Percentiles rank a stretch among this genome's conserved stretches.
These are phyloP conservation scores for Boletellus ananas DNA, from an alignment of 768 basidiomycete genomes.

Conservation along the genomic window DNA sequence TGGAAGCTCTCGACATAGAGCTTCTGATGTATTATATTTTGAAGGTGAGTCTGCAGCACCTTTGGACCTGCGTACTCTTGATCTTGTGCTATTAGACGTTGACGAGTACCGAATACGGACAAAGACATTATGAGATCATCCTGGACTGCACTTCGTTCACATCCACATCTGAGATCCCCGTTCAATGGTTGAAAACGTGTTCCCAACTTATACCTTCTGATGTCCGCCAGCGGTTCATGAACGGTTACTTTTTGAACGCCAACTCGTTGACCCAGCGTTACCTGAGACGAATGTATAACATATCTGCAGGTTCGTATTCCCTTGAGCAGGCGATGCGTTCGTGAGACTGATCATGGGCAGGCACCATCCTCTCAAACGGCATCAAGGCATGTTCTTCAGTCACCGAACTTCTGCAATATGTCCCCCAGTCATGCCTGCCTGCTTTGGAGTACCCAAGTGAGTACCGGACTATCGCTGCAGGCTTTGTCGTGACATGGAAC, in stretches of 20 bases:
- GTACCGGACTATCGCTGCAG: constrained; percentile 14
- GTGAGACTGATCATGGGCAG: constrained; percentile 28
- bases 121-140: constrained; percentile 63
- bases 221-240: constrained; percentile 57
- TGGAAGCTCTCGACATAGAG: constrained; percentile 77
- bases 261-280: constrained; percentile 71
- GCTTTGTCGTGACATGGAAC: constrained; percentile 10
- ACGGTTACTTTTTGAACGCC: constrained; percentile 67
- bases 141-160: constrained; percentile 80
- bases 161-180: constrained; percentile 70
- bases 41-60: constrained; percentile 43
- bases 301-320: constrained; percentile 44
- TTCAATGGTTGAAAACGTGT: constrained; percentile 78
- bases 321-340: not conserved
- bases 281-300: constrained; percentile 71
- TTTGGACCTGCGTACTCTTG: not conserved
- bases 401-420: constrained; percentile 51
- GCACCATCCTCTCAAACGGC: constrained; percentile 47
- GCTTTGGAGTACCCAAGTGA: constrained; percentile 55
- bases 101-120: constrained; percentile 42
- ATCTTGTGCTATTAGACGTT: constrained; percentile 43
- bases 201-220: constrained; percentile 72
- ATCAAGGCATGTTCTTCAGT: constrained; percentile 64
- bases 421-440: constrained; percentile 46
- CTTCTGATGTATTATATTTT: constrained; percentile 74